These are phyloP conservation scores for Yamagishiella unicocca DNA, from an alignment of 139 green algal genomes.

Conservation along the genomic window DNA sequence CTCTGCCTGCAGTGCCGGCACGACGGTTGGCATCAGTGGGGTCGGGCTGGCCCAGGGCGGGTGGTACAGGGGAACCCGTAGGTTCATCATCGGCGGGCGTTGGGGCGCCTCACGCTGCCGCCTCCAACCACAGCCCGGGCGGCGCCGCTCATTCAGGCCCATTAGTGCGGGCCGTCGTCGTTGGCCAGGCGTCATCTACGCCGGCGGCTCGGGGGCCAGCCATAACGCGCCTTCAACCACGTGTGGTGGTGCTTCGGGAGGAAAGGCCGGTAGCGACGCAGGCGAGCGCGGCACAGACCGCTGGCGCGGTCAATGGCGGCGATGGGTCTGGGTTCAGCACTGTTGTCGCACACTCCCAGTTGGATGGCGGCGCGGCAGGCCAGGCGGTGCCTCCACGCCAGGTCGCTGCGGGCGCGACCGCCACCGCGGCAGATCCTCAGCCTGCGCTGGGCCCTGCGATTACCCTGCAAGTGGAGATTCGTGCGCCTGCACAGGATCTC, in stretches of 20 bases:
- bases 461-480: not conserved
- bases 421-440: not conserved
- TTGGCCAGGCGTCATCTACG: not conserved
- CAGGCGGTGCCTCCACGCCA: not conserved
- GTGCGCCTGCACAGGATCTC: no score
- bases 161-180: not conserved
- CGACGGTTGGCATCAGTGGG: no score
- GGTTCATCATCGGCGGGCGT: no score
- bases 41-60: no score
- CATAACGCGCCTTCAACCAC: not conserved
- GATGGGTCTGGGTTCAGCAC: no score
- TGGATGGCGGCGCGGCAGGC: no score
- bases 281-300: no score
- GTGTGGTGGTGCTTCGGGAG: not conserved
- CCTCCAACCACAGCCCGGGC: no score
- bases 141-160: not conserved
- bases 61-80: no score
- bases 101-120: no score
- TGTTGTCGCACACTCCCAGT: no score
- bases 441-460: not conserved
- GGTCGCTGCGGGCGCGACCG: not conserved
- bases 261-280: not conserved
- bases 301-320: not conserved
- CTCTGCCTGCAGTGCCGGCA: no score
- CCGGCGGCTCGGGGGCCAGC: not conserved